Evolutionary conservation across 257 asterid species (phyloP), one percentile per base, ranked within the genome.

Genomic region (Lavandula angustifolia): DNA sequence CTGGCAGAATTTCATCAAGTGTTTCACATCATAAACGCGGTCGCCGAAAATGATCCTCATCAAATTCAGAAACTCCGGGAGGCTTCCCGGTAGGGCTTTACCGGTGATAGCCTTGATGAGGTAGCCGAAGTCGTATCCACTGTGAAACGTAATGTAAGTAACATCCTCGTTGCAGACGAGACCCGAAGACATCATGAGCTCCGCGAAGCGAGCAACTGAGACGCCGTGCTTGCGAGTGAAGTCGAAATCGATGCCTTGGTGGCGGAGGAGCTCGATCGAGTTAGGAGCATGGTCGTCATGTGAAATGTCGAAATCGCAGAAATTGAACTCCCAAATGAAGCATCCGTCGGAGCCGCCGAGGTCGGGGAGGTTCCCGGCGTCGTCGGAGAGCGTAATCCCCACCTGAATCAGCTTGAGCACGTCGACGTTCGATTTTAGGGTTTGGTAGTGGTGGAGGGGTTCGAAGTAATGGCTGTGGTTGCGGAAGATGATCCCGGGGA

Each of bases 121-220:
- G 73, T 84, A 82, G 12, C 88, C 91, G 33, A 84, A 84, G 61
- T 84, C 91, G 17, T 84, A 82, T 3, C 83, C 86, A 47, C 88
- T 80, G 72, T 84, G 91, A 57, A 84, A 84, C 27, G 91, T 82
- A 2, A 82, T 73, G 75, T 78, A 84, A 2, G 77, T 74, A 9
- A 84, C 82, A 7, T 57, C 17, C 5, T 75, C 85, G 31, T 84
- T 84, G 31, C 83, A 84, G 4, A 84, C 74, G 18, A 84, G 69
- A 11, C 87, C 91, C 9, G 91, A 84, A 3, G 87, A 63, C 85
- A 84, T 79, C 79, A 84, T 79, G 54, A 70, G 62, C 52, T 79
- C 85, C 0, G 84, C 80, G 9, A 84, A 84, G 54, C 58, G 69
- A 6, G 73, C 35, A n/a, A 71, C 14, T 10, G 77, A 41, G 1